phyloP scores from a whole-genome alignment of 1,139 yeast genomes.

The Saccharomyces hybrid region DNA sequence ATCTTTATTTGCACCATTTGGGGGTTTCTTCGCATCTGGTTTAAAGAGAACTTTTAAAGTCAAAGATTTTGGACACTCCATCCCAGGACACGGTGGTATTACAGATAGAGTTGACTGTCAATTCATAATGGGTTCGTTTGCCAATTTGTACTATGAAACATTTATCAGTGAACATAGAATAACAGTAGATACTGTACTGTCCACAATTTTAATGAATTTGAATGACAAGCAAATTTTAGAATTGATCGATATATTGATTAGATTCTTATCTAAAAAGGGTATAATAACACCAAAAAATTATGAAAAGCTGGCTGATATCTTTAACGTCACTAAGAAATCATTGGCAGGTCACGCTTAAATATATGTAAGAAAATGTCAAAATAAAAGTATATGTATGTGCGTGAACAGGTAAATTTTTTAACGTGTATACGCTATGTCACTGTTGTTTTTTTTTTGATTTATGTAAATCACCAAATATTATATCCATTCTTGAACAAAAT shows the following conservation, averaged over 20 bases:
- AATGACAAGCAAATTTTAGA: constrained; percentile 57
- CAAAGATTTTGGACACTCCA: constrained; percentile 85
- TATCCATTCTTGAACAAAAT: neutral
- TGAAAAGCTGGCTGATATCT: constrained; percentile 22
- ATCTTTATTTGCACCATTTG: constrained; percentile 94
- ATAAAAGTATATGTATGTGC: neutral
- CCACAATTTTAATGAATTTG: constrained; percentile 66
- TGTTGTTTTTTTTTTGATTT: neutral
- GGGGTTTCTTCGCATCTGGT: constrained; percentile 97
- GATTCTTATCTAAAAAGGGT: constrained; percentile 54
- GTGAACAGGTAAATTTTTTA: neutral
- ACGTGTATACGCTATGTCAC: neutral
- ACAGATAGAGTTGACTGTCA: constrained; percentile 98
- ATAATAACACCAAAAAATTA: constrained; percentile 36
- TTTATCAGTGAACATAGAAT: constrained; percentile 70
- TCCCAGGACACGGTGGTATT: constrained; percentile 97
- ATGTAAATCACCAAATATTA: neutral
- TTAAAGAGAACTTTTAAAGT: constrained; percentile 94
- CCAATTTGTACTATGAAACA: constrained; percentile 86
- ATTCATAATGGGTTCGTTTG: constrained; percentile 93
- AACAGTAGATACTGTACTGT: constrained; percentile 65
- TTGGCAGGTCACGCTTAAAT: constrained; percentile 1
- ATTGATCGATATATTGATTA: constrained; percentile 53
- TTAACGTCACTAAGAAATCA: constrained; percentile 11
- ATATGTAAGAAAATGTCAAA: neutral